Conservation (phyloP, 2,329 filamentous ascomycete species). For the Neofusicoccum sp. region DNA sequence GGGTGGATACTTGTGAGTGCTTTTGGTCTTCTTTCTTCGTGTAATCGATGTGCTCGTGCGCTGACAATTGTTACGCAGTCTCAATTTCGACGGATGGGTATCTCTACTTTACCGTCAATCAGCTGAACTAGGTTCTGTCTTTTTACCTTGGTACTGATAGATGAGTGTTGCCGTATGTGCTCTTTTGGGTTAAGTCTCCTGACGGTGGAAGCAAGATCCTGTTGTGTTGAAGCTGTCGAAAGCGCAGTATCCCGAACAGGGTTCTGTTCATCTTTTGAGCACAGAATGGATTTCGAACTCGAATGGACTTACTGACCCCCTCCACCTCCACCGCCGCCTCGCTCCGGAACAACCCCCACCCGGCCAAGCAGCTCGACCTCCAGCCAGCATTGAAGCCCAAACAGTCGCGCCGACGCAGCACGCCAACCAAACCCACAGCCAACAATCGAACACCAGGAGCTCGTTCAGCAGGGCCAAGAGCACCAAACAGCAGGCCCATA, state of each 20-base stretch:
- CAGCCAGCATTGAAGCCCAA: no score
- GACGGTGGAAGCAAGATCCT: constrained; percentile 42
- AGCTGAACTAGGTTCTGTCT: constrained; percentile 40
- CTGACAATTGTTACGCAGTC: constrained; percentile 24
- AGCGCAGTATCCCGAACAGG: background rate
- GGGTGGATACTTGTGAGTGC: constrained; percentile 48
- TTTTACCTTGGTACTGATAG: constrained; percentile 45
- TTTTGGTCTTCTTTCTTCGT: constrained; percentile 14
- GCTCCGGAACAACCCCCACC: no score
- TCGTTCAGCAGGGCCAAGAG: no score
- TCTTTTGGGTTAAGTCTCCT: constrained; percentile 43
- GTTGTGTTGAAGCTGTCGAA: constrained; percentile 19
- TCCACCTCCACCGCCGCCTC: no score
- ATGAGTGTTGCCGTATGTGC: constrained; percentile 42
- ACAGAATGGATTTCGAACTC: background rate
- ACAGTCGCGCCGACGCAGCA: no score
- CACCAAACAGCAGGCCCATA: no score
- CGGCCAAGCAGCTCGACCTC: no score
- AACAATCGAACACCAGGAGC: no score
- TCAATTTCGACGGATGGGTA: constrained; percentile 47
- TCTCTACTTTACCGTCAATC: constrained; percentile 55
- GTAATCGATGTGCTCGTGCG: background rate
- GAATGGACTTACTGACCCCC: no score
- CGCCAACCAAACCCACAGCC: no score
- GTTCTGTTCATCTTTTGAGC: background rate